phyloP scores from a whole-genome alignment of 495 filamentous ascomycete species.

The Mytilinidion resinicola region DNA sequence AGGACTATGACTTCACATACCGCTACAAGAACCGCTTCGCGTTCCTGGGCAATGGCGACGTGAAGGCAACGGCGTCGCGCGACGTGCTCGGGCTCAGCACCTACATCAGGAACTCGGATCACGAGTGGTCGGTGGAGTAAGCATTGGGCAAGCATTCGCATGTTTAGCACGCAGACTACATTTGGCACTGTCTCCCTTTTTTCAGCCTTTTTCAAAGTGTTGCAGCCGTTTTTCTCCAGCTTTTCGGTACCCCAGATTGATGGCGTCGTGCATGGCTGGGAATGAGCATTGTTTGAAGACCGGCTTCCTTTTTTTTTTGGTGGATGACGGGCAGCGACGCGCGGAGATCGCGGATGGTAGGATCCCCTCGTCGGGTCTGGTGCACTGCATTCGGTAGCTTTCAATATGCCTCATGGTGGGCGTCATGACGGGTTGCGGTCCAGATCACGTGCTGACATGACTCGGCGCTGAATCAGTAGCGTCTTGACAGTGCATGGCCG shows the following conservation, averaged over 20 bases:
- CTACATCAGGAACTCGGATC: constrained; percentile 36
- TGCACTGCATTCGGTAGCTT: too few species aligned
- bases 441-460: background rate
- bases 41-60: constrained; percentile 39
- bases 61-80: constrained; percentile 32
- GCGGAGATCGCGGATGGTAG: too few species aligned
- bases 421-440: background rate
- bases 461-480: background rate
- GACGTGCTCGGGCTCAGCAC: constrained; percentile 36
- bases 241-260: too few species aligned
- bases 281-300: too few species aligned
- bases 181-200: too few species aligned
- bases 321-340: too few species aligned
- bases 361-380: too few species aligned
- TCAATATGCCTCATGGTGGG: background rate
- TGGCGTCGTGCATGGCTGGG: too few species aligned
- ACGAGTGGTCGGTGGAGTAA: constrained; percentile 27
- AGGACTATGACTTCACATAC: constrained; percentile 38
- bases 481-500: too few species aligned
- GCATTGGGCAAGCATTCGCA: constrained; percentile 2
- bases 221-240: too few species aligned
- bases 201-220: too few species aligned
- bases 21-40: constrained; percentile 37
- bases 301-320: too few species aligned
- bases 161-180: background rate